Percentiles rank a stretch among this genome's conserved stretches.
Evolutionary conservation across 306 rosid genomes (phyloP).

Genomic region (Quercus ilex): DNA sequence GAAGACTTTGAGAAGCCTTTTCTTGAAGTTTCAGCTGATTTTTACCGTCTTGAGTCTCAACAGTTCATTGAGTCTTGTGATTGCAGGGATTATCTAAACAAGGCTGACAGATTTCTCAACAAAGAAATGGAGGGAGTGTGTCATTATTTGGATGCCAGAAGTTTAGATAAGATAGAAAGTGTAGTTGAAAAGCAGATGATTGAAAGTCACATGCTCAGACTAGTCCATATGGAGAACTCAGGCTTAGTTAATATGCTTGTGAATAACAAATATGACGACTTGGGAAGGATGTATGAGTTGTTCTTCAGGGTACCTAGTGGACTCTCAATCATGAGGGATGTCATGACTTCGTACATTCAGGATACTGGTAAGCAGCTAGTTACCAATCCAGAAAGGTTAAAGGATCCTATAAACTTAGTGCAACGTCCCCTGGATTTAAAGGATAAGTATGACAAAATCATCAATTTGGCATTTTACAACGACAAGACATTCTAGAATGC

Average conservation of each 20-base stretch:
- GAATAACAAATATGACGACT: conserved; percentile 50
- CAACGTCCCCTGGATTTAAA: conserved; percentile 46
- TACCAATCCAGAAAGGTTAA: conserved; percentile 45
- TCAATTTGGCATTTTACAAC: conserved; percentile 38
- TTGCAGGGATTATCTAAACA: conserved; percentile 44
- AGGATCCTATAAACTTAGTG: conserved; percentile 54
- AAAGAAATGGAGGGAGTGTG: conserved; percentile 51
- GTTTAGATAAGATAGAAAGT: conserved; percentile 36
- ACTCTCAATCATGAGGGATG: conserved; percentile 42
- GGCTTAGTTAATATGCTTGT: conserved; percentile 48
- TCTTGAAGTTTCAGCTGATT: no score
- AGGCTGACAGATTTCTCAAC: conserved; percentile 44
- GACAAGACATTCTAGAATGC: conserved; percentile 56
- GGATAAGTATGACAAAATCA: conserved; percentile 47
- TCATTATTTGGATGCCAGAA: conserved; percentile 47
- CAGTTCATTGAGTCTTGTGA: conserved; percentile 49
- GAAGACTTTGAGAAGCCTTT: no score
- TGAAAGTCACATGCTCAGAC: conserved; percentile 41
- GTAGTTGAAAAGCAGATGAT: conserved; percentile 54
- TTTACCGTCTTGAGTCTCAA: conserved; percentile 46
- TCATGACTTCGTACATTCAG: conserved; percentile 42
- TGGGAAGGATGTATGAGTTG: conserved; percentile 43
- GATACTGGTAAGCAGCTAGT: conserved; percentile 49
- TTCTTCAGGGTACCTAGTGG: conserved; percentile 43
- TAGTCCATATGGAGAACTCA: conserved; percentile 51